Evolutionary conservation across 352 stramenopile genomes (phyloP).

Genomic region (Phytopythium litorale): DNA sequence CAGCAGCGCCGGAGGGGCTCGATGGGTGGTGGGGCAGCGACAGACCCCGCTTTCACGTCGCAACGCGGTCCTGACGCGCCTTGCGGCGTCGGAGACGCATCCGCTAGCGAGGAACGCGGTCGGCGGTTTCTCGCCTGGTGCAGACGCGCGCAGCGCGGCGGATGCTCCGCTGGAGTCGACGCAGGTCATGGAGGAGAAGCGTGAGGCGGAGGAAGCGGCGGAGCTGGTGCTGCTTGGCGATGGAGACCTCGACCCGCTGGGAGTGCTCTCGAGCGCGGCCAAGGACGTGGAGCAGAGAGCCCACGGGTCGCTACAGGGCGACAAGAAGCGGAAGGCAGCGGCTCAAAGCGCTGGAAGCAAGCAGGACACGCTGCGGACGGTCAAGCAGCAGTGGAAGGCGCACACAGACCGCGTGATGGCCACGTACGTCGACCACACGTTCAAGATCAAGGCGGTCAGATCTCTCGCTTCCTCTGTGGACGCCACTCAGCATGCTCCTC

Average conservation of each 20-base stretch:
- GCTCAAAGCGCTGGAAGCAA: not conserved
- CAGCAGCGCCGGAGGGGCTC: not conserved
- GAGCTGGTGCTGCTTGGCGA: constrained; percentile 63
- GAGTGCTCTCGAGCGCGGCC: constrained; percentile 25
- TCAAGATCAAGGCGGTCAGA: constrained; percentile 71
- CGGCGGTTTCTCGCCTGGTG: not conserved
- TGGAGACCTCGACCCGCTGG: constrained; percentile 68
- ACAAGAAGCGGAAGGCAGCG: not conserved
- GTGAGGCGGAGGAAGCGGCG: not conserved
- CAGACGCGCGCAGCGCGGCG: not conserved
- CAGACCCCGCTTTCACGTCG: constrained; percentile 19
- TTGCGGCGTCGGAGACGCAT: constrained; percentile 38
- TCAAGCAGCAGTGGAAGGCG: constrained; percentile 60
- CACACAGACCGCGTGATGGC: constrained; percentile 67
- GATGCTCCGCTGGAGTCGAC: too few relatives aligned
- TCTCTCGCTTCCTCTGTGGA: too few relatives aligned
- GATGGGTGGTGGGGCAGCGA: constrained; percentile 45
- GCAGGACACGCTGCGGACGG: constrained; percentile 17
- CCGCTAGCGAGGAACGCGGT: constrained; percentile 19
- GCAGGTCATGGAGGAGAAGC: constrained; percentile 8
- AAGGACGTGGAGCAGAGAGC: not conserved
- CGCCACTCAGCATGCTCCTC: too few relatives aligned
- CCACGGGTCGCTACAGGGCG: not conserved
- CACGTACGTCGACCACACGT: constrained; percentile 60
- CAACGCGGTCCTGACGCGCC: constrained; percentile 13